phyloP scores from a whole-genome alignment of 495 filamentous ascomycete species.

The Aspergillus incahuasiensis region DNA sequence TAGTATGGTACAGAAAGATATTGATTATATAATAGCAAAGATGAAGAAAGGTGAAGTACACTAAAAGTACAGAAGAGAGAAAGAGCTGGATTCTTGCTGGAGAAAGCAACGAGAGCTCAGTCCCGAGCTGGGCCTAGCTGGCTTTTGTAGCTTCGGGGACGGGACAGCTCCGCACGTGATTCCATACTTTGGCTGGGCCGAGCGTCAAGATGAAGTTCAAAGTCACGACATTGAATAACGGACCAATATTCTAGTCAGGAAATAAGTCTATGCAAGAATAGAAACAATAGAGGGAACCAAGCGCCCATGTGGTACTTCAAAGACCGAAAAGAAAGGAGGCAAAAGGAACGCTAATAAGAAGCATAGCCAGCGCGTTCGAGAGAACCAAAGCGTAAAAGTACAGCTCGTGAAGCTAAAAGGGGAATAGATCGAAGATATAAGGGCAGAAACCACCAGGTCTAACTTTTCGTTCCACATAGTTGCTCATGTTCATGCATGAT shows the following conservation, averaged over 20 bases:
- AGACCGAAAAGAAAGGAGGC: slow-evolving; percentile 3
- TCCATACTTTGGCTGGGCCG: not conserved
- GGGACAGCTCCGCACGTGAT: slow-evolving; percentile 1
- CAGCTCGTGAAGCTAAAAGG: slow-evolving; percentile 12
- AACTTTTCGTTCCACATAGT: slow-evolving; percentile 43
- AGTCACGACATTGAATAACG: not conserved
- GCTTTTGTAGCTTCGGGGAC: slow-evolving; percentile 11
- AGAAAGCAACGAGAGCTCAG: not conserved
- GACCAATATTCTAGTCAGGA: not conserved
- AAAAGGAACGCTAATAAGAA: slow-evolving; percentile 17
- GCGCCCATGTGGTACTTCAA: slow-evolving; percentile 2
- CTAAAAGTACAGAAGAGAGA: slow-evolving; percentile 6
- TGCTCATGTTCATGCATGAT: slow-evolving; percentile 39
- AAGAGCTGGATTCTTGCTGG: not conserved
- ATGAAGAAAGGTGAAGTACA: slow-evolving; percentile 7
- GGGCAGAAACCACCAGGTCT: slow-evolving; percentile 29
- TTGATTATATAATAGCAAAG: slow-evolving; percentile 13
- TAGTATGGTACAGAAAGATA: slow-evolving; percentile 10
- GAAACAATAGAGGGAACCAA: slow-evolving; percentile 2
- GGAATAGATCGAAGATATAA: slow-evolving; percentile 11
- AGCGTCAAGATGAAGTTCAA: not conserved
- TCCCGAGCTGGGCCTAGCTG: not conserved
- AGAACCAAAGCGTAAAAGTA: slow-evolving; percentile 12
- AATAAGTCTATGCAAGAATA: slow-evolving; percentile 11
- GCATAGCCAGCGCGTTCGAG: slow-evolving; percentile 2